Conservation (phyloP, 169 alveolate species). For the Plasmodium vinckei region DNA sequence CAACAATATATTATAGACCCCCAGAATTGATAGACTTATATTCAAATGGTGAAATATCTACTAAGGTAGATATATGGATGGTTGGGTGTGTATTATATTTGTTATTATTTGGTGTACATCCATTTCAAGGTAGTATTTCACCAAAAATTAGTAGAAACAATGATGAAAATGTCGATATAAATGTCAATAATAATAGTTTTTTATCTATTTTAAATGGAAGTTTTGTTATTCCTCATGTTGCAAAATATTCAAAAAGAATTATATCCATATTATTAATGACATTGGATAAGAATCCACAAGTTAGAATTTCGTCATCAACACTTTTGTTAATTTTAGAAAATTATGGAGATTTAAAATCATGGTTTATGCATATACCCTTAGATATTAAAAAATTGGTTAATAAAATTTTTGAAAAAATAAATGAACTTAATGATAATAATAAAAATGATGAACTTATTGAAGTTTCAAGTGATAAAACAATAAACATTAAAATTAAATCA, state of each 20-base stretch:
- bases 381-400: slow-evolving; percentile 59
- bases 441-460: slow-evolving; percentile 54
- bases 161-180: no score
- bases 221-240: slow-evolving; percentile 34
- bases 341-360: slow-evolving; percentile 62
- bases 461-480: slow-evolving; percentile 27
- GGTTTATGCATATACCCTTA: slow-evolving; percentile 39
- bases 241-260: slow-evolving; percentile 58
- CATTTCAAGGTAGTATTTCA: slow-evolving; percentile 71
- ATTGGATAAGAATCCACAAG: slow-evolving; percentile 50
- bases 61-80: slow-evolving; percentile 92
- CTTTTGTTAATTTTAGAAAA: slow-evolving; percentile 69
- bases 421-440: slow-evolving; percentile 45
- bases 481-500: slow-evolving; percentile 24
- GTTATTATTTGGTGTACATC: slow-evolving; percentile 77
- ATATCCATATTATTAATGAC: slow-evolving; percentile 56
- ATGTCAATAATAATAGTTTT: slow-evolving; percentile 38
- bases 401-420: slow-evolving; percentile 57
- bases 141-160: no score
- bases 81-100: slow-evolving; percentile 91
- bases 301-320: slow-evolving; percentile 51
- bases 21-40: slow-evolving; percentile 93
- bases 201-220: slow-evolving; percentile 79
- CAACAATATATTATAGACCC: slow-evolving; percentile 93
- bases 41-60: slow-evolving; percentile 80